These are phyloP conservation scores for Pleurotus cornucopiae DNA, from an alignment of 768 basidiomycete genomes.

Conservation along the genomic window DNA sequence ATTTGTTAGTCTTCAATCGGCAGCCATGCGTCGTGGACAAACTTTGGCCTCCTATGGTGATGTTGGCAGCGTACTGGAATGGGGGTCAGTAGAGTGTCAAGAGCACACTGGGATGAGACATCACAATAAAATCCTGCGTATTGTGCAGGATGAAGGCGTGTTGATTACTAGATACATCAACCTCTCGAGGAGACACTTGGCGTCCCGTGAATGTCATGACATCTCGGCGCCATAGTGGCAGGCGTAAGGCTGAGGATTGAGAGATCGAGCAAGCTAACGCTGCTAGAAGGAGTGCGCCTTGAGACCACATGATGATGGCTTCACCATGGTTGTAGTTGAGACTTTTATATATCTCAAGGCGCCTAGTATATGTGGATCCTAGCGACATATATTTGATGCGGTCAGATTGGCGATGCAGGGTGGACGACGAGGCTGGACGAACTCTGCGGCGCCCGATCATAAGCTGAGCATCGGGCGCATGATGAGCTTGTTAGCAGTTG, in stretches of 20 bases:
- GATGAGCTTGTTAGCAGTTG: too few relatives aligned
- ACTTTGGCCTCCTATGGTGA: slow-evolving; percentile 3
- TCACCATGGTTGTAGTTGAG: too few relatives aligned
- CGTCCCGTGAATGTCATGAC: neutral
- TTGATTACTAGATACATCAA: slow-evolving; percentile 1
- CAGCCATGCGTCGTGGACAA: neutral
- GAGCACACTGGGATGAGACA: neutral
- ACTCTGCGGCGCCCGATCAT: too few relatives aligned
- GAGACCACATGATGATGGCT: too few relatives aligned
- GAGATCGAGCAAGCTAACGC: too few relatives aligned
- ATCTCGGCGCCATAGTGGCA: neutral
- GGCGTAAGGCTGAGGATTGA: neutral
- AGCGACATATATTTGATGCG: too few relatives aligned
- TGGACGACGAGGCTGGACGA: too few relatives aligned
- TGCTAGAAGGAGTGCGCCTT: too few relatives aligned
- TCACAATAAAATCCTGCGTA: neutral
- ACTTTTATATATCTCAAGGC: too few relatives aligned
- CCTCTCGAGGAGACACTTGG: neutral
- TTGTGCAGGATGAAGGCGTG: slow-evolving; percentile 2
- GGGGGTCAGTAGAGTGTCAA: neutral
- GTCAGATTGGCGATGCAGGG: too few relatives aligned
- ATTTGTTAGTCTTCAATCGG: neutral
- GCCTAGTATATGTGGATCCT: too few relatives aligned
- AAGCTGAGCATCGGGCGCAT: too few relatives aligned
- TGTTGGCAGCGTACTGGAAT: neutral